A percentile compares a stretch with the other conserved stretches of the same genome.
Conservation (phyloP, 495 filamentous ascomycete genomes). For the Symbiotaphrina buchneri region DNA sequence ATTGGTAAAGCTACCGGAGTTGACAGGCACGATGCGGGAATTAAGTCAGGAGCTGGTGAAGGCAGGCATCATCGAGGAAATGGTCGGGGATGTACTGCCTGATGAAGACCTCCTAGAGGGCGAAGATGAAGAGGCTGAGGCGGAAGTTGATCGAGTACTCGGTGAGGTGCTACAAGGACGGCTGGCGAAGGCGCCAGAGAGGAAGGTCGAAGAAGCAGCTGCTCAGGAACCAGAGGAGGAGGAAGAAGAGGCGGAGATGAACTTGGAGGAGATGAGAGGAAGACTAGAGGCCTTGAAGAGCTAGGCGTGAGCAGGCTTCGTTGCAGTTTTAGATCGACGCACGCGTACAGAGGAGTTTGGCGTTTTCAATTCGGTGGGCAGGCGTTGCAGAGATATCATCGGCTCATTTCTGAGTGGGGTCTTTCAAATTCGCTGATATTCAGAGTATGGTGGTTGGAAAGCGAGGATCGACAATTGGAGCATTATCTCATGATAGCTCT, state of each 20-base stretch:
- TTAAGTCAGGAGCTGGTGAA: conserved; percentile 71
- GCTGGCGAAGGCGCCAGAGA: conserved; percentile 41
- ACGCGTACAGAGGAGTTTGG: too few species aligned
- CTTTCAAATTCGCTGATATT: too few species aligned
- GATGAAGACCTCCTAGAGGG: conserved; percentile 46
- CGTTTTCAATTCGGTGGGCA: too few species aligned
- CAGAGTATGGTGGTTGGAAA: too few species aligned
- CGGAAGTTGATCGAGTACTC: conserved; percentile 80
- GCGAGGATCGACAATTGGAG: too few species aligned
- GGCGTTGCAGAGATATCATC: too few species aligned
- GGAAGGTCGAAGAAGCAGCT: conserved; percentile 25
- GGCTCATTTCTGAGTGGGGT: too few species aligned
- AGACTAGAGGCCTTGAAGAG: conserved; percentile 81
- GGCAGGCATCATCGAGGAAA: conserved; percentile 95
- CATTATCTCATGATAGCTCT: too few species aligned
- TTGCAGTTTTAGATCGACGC: too few species aligned
- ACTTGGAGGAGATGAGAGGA: conserved; percentile 83
- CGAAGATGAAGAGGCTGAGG: conserved; percentile 73
- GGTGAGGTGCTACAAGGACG: conserved; percentile 71
- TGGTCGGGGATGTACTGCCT: conserved; percentile 73
- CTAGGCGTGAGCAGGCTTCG: too few species aligned
- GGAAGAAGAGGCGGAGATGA: conserved; percentile 66
- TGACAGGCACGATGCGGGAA: conserved; percentile 79
- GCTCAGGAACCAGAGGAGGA: conserved; percentile 39
- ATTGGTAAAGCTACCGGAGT: conserved; percentile 62